These are phyloP conservation scores for Cylindrotheca closterium DNA, from an alignment of 108 stramenopile genomes.

Conservation along the genomic window DNA sequence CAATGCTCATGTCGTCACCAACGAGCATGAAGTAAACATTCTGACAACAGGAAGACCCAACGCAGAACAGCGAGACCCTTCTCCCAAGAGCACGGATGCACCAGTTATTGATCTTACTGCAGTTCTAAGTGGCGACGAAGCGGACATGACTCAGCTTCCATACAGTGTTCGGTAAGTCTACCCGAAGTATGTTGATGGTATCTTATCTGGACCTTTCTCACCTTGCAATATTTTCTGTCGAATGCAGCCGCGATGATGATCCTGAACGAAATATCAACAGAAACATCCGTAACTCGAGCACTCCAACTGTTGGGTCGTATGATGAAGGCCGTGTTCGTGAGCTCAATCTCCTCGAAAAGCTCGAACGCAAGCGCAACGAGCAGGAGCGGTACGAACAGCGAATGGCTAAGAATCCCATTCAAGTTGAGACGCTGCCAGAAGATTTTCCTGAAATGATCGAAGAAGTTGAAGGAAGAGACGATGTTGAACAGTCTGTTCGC, in stretches of 20 bases:
- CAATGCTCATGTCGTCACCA: slow-evolving; percentile 37
- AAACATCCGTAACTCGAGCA: too few relatives aligned
- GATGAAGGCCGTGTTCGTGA: slow-evolving; percentile 6
- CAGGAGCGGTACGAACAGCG: neutral
- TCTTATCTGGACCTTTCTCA: slow-evolving; percentile 2
- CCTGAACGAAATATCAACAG: too few relatives aligned
- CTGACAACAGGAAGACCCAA: neutral
- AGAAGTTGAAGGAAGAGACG: neutral
- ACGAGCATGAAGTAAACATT: slow-evolving; percentile 27
- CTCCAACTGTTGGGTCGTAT: too few relatives aligned
- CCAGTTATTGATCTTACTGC: slow-evolving; percentile 13
- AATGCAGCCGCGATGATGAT: too few relatives aligned
- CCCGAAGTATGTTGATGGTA: too few relatives aligned
- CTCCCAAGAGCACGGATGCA: slow-evolving; percentile 21
- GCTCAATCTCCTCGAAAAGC: neutral
- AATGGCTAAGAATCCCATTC: neutral
- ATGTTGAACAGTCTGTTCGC: neutral
- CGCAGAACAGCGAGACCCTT: neutral
- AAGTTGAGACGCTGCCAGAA: neutral
- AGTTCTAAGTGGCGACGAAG: neutral
- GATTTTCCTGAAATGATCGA: slow-evolving; percentile 1
- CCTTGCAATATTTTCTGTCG: too few relatives aligned
- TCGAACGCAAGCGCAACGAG: slow-evolving; percentile 6
- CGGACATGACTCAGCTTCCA: neutral
- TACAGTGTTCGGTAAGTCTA: slow-evolving; percentile 27